Base-by-base conservation (phyloP, 164 flowering plant species). In the Magnolia changhungtana region DNA sequence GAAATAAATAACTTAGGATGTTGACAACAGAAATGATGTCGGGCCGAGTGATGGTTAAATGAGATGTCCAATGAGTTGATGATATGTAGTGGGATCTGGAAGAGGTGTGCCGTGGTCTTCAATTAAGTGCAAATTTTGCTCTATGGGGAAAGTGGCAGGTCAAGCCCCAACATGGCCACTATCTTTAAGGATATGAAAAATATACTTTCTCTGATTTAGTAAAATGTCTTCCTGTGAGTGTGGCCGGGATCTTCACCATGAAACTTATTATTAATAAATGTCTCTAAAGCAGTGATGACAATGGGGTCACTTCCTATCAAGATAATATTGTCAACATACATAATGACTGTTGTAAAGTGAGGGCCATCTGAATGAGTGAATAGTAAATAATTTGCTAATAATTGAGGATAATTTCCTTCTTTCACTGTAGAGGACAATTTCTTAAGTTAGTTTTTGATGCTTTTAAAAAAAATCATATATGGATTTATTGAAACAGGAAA, bases 241-340 rank as follows among this genome's bases (percentile, higher is more conserved):
- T 0, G 6, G 63, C 74, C 18, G 51, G 18, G 8, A 50, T 63
- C 19, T 50, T 50, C 6, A 61, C 63, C 20, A 72, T 18, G 31
- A 72, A 50, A 8, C 8, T 16, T 21, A 20, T 72, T 8, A 72
- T 11, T 1, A 13, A 3, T 14, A 29, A 61, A 20, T 16, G 63
- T 19, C 51, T 63, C 9, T 72, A 50, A 13, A 72, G 19, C 4
- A 16, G 59, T 20, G 51, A 72, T 19, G 18, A 24, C 7, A 9
- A 18, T 23, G 7, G 4, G 20, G 24, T 4, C 1, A 7, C 51
- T 3, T 63, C 37, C 4, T 20, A 4, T 52, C 3, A 72, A 3
- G 20, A 72, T 21, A 8, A 72, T 72, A 7, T 72, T 31, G 23
- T 72, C 31, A 1, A 72, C 74, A 55, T 72, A 72, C 8, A 52